Percentiles rank a stretch among this genome's conserved stretches.
Evolutionary conservation across 345 rosid genomes (phyloP).

Genomic region (Eucalyptus pauciflora): DNA sequence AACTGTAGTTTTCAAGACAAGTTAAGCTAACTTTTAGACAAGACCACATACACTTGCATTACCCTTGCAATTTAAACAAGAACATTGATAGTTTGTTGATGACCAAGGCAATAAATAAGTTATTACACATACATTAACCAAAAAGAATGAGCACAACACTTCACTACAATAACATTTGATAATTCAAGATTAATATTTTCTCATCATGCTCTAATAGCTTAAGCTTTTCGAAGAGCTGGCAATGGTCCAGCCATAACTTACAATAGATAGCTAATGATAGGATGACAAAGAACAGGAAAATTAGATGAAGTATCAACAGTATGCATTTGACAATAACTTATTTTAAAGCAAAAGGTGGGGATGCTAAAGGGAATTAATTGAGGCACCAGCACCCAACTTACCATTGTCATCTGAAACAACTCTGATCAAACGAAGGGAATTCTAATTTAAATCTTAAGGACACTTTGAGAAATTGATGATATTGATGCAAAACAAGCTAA

Average conservation of each 20-base stretch:
- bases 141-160: neutral
- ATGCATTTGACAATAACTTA: neutral
- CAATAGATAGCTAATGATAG: neutral
- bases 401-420: neutral
- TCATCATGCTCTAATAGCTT: neutral
- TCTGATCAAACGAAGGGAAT: neutral
- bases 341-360: neutral
- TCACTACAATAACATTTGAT: neutral
- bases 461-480: neutral
- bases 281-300: neutral
- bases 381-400: neutral
- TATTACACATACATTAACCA: too few species aligned
- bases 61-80: neutral
- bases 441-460: neutral
- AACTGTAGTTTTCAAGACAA: conserved; percentile 27
- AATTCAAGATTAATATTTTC: neutral
- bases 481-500: neutral
- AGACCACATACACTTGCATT: neutral
- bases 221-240: neutral
- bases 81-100: too few species aligned
- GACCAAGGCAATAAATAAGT: too few species aligned
- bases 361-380: neutral
- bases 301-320: neutral
- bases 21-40: neutral
- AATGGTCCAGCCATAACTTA: neutral